Evolutionary conservation across 495 filamentous ascomycete species (phyloP), one percentile per base, ranked within the genome.

Genomic region (Amphirosellinia nigrospora): DNA sequence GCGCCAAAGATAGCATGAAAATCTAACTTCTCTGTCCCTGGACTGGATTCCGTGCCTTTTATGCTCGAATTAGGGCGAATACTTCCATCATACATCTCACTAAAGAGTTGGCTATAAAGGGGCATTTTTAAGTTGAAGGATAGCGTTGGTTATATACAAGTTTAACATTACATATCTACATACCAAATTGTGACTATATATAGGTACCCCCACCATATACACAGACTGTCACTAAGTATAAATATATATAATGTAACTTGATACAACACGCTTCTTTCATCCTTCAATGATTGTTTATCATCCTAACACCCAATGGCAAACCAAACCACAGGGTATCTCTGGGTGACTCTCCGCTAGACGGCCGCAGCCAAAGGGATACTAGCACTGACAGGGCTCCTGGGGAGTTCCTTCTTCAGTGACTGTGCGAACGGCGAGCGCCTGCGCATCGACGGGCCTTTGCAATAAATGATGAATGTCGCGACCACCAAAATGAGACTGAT

Each of bases 381-480:
- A 53, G 4, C 26, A 16, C 50, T 53, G 3, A 23, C 50, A 30
- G 50, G 26, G 11, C 50, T 53, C 10, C 26, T 7, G 16, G 50
- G 50, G 9, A 53, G 11, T 15, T 53, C 50, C 9, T 53, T 30
- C 30, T 4, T 53, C 3, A 93, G 80, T 38, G 87, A 87, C 80
- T 94, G 89, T 10, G 93, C 93, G 72, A 95, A 95, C 0, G 89
- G 86, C 10, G 90, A 93, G 3, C 88, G 83, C 75, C 86, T 86
- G 59, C 93, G 87, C n/a, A 96, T 84, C 4, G 71, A 74, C 0
- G 92, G 91, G 1, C 93, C 93, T 59, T 90, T 87, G 83, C 83
- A 91, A 82, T 95, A 95, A 70, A 94, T 89, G 63, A 89, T 80
- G 71, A 94, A 94, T 15, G 94, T 90, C 5, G 92, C 89, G 23